Evolutionary conservation across 345 rosid genomes (phyloP).

Genomic region (Lepidium aucheri): DNA sequence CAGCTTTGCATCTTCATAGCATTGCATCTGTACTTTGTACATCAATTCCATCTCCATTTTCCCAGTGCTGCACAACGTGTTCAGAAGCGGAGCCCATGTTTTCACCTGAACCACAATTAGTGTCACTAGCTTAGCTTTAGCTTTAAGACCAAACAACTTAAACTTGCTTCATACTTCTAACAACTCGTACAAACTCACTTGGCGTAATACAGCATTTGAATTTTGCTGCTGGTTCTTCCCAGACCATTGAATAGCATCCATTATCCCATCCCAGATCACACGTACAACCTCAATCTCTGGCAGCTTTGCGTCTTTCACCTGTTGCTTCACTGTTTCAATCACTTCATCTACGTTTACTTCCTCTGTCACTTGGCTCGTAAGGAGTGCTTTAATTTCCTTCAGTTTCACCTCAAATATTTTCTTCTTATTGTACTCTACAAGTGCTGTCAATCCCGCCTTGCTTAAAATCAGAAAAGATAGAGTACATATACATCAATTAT

Average conservation of each 20-base stretch:
- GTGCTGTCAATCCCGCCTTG: slow-evolving; percentile 68
- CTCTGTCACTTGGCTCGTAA: slow-evolving; percentile 71
- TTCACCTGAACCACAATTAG: slow-evolving; percentile 49
- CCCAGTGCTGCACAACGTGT: slow-evolving; percentile 71
- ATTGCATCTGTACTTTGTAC: slow-evolving; percentile 95
- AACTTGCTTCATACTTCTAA: neutral
- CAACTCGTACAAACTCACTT: slow-evolving; percentile 36
- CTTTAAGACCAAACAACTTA: neutral
- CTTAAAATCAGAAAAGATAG: slow-evolving; percentile 32
- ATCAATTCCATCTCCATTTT: slow-evolving; percentile 90
- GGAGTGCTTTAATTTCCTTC: slow-evolving; percentile 81
- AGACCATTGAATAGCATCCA: slow-evolving; percentile 99
- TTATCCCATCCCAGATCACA: slow-evolving; percentile 82
- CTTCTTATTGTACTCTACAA: slow-evolving; percentile 94
- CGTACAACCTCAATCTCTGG: slow-evolving; percentile 70
- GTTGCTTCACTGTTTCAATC: slow-evolving; percentile 72
- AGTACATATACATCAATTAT: neutral
- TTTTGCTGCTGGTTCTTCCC: slow-evolving; percentile 99
- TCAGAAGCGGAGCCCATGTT: slow-evolving; percentile 76
- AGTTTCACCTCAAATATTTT: slow-evolving; percentile 81
- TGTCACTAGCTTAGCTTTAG: neutral
- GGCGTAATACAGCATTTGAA: slow-evolving; percentile 70
- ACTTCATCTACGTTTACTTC: slow-evolving; percentile 70
- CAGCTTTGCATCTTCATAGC: slow-evolving; percentile 93
- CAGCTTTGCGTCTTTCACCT: slow-evolving; percentile 70